Conservation (phyloP, 139 green algal species). For the Ettlia oleoabundans region DNA sequence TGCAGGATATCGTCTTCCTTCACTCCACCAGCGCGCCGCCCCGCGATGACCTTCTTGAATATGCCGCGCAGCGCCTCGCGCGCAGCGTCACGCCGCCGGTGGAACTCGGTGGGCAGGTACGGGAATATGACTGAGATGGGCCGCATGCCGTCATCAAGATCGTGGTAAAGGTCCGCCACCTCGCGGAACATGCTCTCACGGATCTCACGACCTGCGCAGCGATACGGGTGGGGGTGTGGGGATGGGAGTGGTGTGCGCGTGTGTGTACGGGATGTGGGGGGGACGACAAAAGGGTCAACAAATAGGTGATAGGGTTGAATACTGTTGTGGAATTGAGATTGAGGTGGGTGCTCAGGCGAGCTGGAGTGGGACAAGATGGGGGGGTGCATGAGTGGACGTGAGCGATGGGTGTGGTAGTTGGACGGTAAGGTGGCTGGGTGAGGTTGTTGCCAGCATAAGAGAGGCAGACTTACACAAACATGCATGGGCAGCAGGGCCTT, state of each 20-base stretch:
- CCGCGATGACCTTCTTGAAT: slow-evolving; percentile 86
- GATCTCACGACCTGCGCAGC: slow-evolving; percentile 85
- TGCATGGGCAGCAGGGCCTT: too few species aligned
- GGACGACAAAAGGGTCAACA: too few species aligned
- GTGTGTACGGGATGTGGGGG: background rate
- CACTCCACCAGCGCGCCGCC: slow-evolving; percentile 61
- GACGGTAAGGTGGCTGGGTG: too few species aligned
- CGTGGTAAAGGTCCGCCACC: slow-evolving; percentile 90
- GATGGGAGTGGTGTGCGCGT: background rate
- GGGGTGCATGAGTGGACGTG: too few species aligned
- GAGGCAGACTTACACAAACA: too few species aligned
- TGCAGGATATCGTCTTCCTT: slow-evolving; percentile 95
- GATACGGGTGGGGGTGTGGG: background rate
- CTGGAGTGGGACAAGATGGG: too few species aligned
- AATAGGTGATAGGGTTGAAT: background rate
- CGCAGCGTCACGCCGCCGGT: slow-evolving; percentile 86
- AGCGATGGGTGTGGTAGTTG: too few species aligned
- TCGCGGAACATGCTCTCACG: slow-evolving; percentile 91
- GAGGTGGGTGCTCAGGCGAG: too few species aligned
- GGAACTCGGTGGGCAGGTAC: slow-evolving; percentile 91
- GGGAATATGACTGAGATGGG: slow-evolving; percentile 95
- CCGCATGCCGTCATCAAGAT: slow-evolving; percentile 97
- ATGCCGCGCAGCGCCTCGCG: slow-evolving; percentile 77
- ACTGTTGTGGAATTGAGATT: background rate
- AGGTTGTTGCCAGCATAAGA: too few species aligned